A percentile compares a stretch with the other conserved stretches of the same genome.
Conservation (phyloP, 345 rosid species). For the Corymbia maculata region DNA sequence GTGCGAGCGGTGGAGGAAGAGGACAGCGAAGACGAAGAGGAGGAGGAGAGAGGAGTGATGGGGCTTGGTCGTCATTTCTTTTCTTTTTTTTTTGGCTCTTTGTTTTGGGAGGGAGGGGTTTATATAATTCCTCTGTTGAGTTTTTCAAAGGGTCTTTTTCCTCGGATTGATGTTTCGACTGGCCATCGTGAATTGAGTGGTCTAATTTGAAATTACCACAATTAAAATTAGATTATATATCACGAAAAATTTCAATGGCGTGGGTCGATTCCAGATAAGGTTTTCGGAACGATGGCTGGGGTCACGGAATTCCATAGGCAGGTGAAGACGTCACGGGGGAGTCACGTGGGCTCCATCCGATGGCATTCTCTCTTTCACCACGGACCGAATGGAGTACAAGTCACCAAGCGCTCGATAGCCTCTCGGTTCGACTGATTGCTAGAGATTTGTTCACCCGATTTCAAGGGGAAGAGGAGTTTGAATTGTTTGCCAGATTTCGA, state of each 20-base stretch:
- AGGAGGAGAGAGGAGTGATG: background rate
- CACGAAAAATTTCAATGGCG: no score
- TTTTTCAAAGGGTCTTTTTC: rapidly evolving
- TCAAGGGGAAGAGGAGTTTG: background rate
- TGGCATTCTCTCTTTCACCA: background rate
- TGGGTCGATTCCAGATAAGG: background rate
- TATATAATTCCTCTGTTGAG: background rate
- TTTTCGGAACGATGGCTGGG: background rate
- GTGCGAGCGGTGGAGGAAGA: slow-evolving; percentile 1
- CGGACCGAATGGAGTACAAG: background rate
- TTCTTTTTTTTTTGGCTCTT: background rate
- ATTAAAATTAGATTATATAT: background rate
- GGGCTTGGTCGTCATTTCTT: slow-evolving; percentile 1
- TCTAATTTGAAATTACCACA: background rate
- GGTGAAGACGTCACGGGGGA: background rate
- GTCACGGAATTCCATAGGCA: background rate
- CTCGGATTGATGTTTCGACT: background rate
- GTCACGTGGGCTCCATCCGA: background rate
- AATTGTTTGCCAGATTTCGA: no score
- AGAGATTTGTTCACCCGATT: background rate
- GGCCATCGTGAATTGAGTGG: background rate
- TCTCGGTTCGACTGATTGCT: background rate
- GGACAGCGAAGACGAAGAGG: slow-evolving; percentile 9
- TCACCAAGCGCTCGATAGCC: background rate
- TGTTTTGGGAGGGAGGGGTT: background rate